A percentile compares a stretch with the other conserved stretches of the same genome.
These are phyloP conservation scores for Paraphaeosphaeria sporulosa DNA, from an alignment of 2,329 filamentous ascomycete species.

Conservation along the genomic window DNA sequence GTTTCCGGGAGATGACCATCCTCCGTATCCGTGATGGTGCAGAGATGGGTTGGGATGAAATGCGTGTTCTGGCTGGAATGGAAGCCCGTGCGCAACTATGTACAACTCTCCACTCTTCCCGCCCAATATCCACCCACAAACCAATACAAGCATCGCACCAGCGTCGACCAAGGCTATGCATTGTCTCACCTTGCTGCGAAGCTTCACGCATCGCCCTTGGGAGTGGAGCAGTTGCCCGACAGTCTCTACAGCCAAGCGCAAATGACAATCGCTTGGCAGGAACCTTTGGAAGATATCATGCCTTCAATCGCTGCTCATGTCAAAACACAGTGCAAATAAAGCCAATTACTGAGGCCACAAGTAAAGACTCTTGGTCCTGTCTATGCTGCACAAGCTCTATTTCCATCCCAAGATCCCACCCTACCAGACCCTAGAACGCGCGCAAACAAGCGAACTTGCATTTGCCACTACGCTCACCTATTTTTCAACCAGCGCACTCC, in stretches of 20 bases:
- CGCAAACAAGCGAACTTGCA: background rate
- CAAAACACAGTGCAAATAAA: too few relatives aligned
- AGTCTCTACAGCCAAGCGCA: background rate
- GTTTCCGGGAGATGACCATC: background rate
- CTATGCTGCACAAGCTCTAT: too few relatives aligned
- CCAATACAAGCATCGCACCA: conserved; percentile 8
- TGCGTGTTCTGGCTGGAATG: background rate
- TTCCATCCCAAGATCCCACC: background rate
- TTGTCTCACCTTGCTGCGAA: conserved; percentile 1
- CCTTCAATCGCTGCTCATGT: too few relatives aligned
- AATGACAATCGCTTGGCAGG: background rate
- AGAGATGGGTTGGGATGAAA: background rate
- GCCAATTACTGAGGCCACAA: too few relatives aligned
- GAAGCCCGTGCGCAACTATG: conserved; percentile 3
- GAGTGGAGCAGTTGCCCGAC: background rate
- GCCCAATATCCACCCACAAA: background rate
- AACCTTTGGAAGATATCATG: background rate
- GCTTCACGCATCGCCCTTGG: conserved; percentile 1
- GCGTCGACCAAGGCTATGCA: conserved; percentile 1
- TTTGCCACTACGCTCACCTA: background rate
- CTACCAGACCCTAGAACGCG: background rate
- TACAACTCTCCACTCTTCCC: background rate
- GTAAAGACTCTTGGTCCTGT: too few relatives aligned
- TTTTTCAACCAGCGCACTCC: background rate
- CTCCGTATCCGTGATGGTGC: background rate